Evolutionary conservation across 176 grass and related monocot species (phyloP).

Genomic region (Cenchrus americanus): DNA sequence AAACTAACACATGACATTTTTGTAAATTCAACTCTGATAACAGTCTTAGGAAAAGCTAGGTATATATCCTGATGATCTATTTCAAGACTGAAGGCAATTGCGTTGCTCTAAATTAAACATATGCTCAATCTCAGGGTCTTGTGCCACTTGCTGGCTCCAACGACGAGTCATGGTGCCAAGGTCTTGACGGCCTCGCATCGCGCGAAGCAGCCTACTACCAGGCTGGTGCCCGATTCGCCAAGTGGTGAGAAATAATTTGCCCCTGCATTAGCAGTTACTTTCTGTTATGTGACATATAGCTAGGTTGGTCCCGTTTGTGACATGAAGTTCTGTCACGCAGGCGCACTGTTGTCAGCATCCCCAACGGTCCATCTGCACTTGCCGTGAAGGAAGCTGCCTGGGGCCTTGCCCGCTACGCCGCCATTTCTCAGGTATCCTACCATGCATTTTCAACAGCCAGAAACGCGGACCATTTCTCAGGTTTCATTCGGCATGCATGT

Average conservation of each 20-base stretch:
- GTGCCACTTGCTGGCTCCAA: constrained; percentile 94
- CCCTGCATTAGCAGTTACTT: not conserved
- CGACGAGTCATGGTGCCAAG: constrained; percentile 97
- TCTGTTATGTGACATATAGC: not conserved
- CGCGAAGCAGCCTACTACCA: constrained; percentile 95
- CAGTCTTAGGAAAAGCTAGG: not conserved
- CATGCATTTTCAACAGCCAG: constrained; percentile 3
- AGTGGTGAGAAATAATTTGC: constrained; percentile 73
- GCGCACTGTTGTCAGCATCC: constrained; percentile 99
- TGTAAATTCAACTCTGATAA: not conserved
- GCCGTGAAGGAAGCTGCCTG: constrained; percentile 98
- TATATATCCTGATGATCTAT: not conserved
- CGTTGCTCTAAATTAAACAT: constrained; percentile 19
- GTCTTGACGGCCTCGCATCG: constrained; percentile 95
- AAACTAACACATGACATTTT: not conserved
- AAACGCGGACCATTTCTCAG: not conserved
- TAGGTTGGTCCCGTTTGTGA: constrained; percentile 1
- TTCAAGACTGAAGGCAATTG: not conserved
- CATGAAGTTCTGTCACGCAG: constrained; percentile 46
- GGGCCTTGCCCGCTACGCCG: constrained; percentile 94
- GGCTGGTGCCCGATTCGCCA: constrained; percentile 92
- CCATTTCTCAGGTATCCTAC: constrained; percentile 82
- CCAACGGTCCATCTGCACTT: constrained; percentile 86
- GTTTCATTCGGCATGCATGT: not conserved
- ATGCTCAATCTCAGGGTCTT: constrained; percentile 69